Base-by-base conservation (phyloP, 257 asterid genomes). In the Echium plantagineum region DNA sequence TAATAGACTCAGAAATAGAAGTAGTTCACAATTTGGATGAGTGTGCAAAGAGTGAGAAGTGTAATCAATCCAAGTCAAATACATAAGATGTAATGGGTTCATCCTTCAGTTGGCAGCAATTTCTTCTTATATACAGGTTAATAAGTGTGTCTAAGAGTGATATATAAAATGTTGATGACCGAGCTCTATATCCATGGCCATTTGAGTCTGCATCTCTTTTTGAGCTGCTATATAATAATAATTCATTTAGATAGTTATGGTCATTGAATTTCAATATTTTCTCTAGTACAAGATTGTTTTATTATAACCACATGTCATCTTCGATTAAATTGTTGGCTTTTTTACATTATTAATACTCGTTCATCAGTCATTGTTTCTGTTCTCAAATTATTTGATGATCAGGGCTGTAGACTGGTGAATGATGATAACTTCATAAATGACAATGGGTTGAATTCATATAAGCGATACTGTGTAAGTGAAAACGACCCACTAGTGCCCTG, bases 401-500 rank as follows among this genome's bases (percentile, higher is more conserved):
- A 85, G 56, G 96, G 94, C 69, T 62, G 55, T 21, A 72, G 83
- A 79, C 81, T 77, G 0, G 1, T 80, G 59, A 83, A 85, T 65
- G 96, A 87, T 76, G 96, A 87, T 69, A 87, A 87, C 71, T 87
- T 87, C 82, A 87, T 87, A 15, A 94, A 87, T 73, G 96, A 87
- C 71, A 74, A 63, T 66, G 96, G 96, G 19, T 71, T 85, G 67
- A 93, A 85, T 72, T 91, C 94, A 55, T 78, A 83, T 61, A 87
- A 83, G 63, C 78, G 83, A 51, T 85, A 56, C 31, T 56, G 83
- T 73, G 89, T 75, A 67, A 76, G 75, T 63, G 89, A 78, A 51
- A 57, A 66, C 48, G 94, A 78, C 35, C 79, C 68, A 47, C 79
- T 66, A 51, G 64, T 64, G 85, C 96, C 96, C 94, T 4, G 81